These are phyloP conservation scores for Coemansia sp. DNA, from an alignment of 192 early-diverging fungal species.

Conservation along the genomic window DNA sequence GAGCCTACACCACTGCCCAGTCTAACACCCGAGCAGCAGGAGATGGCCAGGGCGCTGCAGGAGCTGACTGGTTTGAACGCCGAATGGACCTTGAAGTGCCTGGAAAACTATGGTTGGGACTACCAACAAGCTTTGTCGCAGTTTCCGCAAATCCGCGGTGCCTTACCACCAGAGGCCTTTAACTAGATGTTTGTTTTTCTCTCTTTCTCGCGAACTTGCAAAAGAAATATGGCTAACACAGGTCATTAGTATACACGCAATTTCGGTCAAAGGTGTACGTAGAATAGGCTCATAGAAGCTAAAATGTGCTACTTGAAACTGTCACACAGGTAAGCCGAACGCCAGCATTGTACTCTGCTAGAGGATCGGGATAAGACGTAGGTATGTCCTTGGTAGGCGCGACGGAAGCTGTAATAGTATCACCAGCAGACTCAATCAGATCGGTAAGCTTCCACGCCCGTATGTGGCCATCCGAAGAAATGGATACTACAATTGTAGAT, in stretches of 20 bases:
- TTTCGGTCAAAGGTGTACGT: neutral
- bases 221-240: neutral
- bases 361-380: slow-evolving; percentile 24
- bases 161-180: slow-evolving; percentile 44
- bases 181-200: slow-evolving; percentile 13
- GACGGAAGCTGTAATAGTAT: neutral
- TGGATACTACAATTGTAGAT: slow-evolving; percentile 54
- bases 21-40: slow-evolving; percentile 43
- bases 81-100: slow-evolving; percentile 49
- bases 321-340: slow-evolving; percentile 60
- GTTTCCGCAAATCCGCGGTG: slow-evolving; percentile 39
- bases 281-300: neutral
- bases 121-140: slow-evolving; percentile 41
- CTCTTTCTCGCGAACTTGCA: neutral
- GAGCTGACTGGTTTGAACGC: slow-evolving; percentile 38
- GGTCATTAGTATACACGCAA: neutral
- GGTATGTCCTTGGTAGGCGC: slow-evolving; percentile 1
- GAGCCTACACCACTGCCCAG: neutral
- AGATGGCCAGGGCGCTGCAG: slow-evolving; percentile 49
- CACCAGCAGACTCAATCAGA: slow-evolving; percentile 29
- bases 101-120: slow-evolving; percentile 50
- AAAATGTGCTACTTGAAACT: slow-evolving; percentile 26
- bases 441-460: slow-evolving; percentile 67
- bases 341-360: slow-evolving; percentile 61
- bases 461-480: slow-evolving; percentile 73